Conservation (phyloP, 352 stramenopile species). For the Phytopythium ostracodes region DNA sequence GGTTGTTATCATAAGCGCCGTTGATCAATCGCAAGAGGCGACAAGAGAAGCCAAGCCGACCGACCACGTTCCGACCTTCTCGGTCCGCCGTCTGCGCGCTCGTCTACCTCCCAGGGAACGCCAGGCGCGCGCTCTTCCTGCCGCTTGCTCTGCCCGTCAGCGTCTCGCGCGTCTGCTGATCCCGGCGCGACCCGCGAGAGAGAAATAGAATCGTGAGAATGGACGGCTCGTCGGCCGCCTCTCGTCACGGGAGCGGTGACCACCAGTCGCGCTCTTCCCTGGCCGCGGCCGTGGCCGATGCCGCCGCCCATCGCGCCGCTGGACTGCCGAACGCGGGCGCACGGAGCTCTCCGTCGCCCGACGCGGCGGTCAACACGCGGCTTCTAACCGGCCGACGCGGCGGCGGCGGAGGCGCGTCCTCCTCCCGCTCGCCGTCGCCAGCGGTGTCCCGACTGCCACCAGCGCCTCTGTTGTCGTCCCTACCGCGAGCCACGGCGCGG, state of each 20-base stretch:
- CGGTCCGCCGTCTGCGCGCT: too few species aligned
- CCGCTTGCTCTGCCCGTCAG: too few species aligned
- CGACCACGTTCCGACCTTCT: too few species aligned
- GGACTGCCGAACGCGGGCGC: neutral
- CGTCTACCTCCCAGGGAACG: too few species aligned
- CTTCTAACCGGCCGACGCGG: neutral
- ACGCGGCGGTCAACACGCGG: neutral
- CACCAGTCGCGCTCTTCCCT: neutral
- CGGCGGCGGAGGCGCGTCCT: neutral
- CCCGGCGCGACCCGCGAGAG: too few species aligned
- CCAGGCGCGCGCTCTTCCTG: too few species aligned
- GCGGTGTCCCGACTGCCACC: neutral
- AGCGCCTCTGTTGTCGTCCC: neutral
- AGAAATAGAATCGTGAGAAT: neutral
- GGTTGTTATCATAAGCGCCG: too few species aligned
- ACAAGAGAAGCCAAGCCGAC: too few species aligned
- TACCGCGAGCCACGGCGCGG: neutral
- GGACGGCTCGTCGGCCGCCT: neutral
- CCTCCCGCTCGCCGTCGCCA: neutral
- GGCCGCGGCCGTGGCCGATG: constrained; percentile 3
- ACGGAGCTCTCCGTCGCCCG: neutral
- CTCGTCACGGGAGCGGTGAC: neutral
- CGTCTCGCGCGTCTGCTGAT: too few species aligned
- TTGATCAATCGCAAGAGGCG: too few species aligned
- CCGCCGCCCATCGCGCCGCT: neutral